Evolutionary conservation across 148 eudicot species (phyloP), one percentile per base, ranked within the genome.

Genomic region (Limonium bicolor): DNA sequence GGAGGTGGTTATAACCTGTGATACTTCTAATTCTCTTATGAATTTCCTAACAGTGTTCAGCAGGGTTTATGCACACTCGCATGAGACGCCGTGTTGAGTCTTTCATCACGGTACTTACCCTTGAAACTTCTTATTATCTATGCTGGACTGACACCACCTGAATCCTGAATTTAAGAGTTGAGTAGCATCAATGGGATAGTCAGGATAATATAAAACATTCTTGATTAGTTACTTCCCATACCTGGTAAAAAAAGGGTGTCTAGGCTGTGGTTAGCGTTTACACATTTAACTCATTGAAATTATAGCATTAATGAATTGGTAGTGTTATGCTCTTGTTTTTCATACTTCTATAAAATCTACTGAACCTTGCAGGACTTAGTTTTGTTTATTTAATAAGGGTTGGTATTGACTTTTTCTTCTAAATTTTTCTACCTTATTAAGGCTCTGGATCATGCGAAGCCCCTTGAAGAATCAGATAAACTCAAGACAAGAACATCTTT

Each of bases 31-130:
- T 12, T n/a, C 18, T 52, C 18, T 5, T 27, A 8, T 40, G 36
- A 20, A 52, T 38, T 10, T 38, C 29, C 36, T 3, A 48, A 30
- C 82, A 90, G 99, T 90, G 95, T 54, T 90, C 99, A 21, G 99
- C 84, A 69, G 95, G 95, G 32, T 90, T 90, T 70, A 90, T 85
- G 94, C 99, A 90, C 51, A 85, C 99, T 52, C 82, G 95, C 49
- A 90, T 90, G 99, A 85, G 99, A 56, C 81, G 99, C 7, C 87
- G 95, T 15, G 99, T 90, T 49, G 99, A 90, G 55, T 77, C 99
- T 45, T 54, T 90, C 53, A 85, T 90, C 54, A 80, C 78, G 99
- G 99, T 90, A 66, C 58, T 14, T 31, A 17, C 44, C 32, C 31
- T 32, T 39, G n/a, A 39, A 29, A n/a, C 65, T 24, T 50, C 27